Percentiles rank a stretch among this genome's conserved stretches.
These are phyloP conservation scores for Citrus glauca DNA, from an alignment of 345 rosid genomes.

Conservation along the genomic window DNA sequence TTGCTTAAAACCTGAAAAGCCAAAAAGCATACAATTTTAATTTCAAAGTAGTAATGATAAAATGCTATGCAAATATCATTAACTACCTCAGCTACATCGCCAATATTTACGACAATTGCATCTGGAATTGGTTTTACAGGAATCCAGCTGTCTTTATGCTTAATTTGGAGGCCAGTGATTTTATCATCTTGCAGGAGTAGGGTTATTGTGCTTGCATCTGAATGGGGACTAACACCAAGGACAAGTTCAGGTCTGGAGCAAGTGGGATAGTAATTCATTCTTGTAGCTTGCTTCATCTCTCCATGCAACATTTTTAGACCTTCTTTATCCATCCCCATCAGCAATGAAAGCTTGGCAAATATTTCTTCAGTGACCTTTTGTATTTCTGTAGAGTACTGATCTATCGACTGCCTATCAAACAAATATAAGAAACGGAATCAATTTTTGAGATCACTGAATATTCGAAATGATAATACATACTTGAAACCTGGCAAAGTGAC, in stretches of 20 bases:
- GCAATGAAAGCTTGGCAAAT: constrained; percentile 8
- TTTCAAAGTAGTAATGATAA: neutral
- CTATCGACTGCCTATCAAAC: constrained; percentile 14
- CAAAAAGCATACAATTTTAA: neutral
- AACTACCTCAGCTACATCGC: constrained; percentile 22
- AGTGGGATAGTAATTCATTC: constrained; percentile 31
- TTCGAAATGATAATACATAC: constrained; percentile 8
- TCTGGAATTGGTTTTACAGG: constrained; percentile 27
- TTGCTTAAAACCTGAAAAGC: constrained; percentile 21
- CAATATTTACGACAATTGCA: constrained; percentile 26
- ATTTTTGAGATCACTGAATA: neutral
- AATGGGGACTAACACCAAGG: constrained; percentile 22
- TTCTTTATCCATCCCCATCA: constrained; percentile 20
- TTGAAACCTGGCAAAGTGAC: constrained; percentile 14
- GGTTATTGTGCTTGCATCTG: constrained; percentile 22
- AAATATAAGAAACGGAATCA: neutral
- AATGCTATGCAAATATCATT: neutral
- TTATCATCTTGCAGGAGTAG: constrained; percentile 30
- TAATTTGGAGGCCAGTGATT: constrained; percentile 26
- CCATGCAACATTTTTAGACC: constrained; percentile 6
- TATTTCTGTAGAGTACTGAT: constrained; percentile 12
- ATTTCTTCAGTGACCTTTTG: neutral
- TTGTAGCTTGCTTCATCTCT: constrained; percentile 19
- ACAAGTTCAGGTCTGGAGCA: constrained; percentile 23
- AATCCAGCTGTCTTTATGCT: constrained; percentile 20